Evolutionary conservation across 768 basidiomycete species (phyloP), one percentile per base, ranked within the genome.

Genomic region (Hygrophoropsis aurantiaca): DNA sequence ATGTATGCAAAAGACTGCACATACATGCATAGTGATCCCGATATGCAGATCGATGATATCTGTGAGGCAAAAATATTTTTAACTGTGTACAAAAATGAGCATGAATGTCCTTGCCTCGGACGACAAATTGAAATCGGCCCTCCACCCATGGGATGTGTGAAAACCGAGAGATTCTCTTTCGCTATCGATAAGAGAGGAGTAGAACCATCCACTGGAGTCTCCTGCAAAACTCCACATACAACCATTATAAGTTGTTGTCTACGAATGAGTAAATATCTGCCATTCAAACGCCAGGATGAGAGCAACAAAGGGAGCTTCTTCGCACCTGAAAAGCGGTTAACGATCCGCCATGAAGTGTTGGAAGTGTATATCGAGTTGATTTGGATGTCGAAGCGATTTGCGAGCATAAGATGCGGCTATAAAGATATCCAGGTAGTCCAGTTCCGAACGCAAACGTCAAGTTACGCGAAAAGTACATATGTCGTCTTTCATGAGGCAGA

Each of bases 171-270:
- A 36, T 21, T 51, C 42, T 11, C 39, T 40, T 9, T 50, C 45
- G 2, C 52, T 38, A 25, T 52, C 59, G 35, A 49, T 25, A 2
- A 53, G 42, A 46, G 59, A 67, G 4, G 68, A 61, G 50, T 74
- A 79, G 23, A 81, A 53, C 78, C 80, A 81, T 21, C 82, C 82
- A 39, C 58, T 56, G 44, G 69, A 61, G 40, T 84, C 81, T 1
- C 82, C 82, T n/a, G 74, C 59, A 49, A 80, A 74, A 19, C 63
- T 65, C 51, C 63, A 71, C 4, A 53, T 42, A 25, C 49, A 57
- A 15, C 65, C 74, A 30, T 62, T 49, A 32, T 71, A 43, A 16
- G 44, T 57, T 26, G 68, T 60, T 19, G 71, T 59, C 76, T 77
- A 49, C 47, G 23, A 16, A 5, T 34, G 38, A 26, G 19, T 18